phyloP scores from a whole-genome alignment of 495 filamentous ascomycete genomes.

The Xylaria palmicola region DNA sequence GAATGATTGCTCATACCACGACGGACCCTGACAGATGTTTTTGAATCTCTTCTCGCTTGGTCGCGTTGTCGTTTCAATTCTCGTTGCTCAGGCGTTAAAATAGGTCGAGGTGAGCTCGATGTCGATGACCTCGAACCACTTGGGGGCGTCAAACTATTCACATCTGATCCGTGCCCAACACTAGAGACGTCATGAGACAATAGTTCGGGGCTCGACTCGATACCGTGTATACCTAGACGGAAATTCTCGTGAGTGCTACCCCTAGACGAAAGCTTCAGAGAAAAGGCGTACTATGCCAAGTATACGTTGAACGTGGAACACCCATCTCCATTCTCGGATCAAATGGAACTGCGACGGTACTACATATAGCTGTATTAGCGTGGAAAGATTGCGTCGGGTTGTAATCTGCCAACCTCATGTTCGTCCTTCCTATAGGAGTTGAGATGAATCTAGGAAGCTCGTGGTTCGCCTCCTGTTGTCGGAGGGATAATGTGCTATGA shows the following conservation, averaged over 20 bases:
- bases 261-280: neutral
- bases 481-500: conserved; percentile 13
- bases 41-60: conserved; percentile 43
- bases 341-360: conserved; percentile 47
- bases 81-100: conserved; percentile 47
- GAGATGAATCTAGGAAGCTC: conserved; percentile 33
- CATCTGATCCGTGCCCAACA: conserved; percentile 38
- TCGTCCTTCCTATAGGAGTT: conserved; percentile 27
- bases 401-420: conserved; percentile 42
- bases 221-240: conserved; percentile 25
- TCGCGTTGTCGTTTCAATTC: conserved; percentile 50
- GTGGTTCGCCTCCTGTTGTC: conserved; percentile 29
- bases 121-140: conserved; percentile 45
- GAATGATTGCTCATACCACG: conserved; percentile 38
- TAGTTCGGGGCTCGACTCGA: conserved; percentile 38
- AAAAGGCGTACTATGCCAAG: conserved; percentile 33
- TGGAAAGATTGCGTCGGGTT: neutral
- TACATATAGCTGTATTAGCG: conserved; percentile 22
- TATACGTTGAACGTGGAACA: conserved; percentile 39
- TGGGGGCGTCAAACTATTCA: conserved; percentile 42
- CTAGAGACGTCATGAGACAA: conserved; percentile 41
- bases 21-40: conserved; percentile 37
- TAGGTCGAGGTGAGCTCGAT: conserved; percentile 45
- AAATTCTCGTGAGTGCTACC: neutral
- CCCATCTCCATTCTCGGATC: conserved; percentile 48